Conservation (phyloP, 2,329 filamentous ascomycete species). For the Lasiodiplodia citricola region DNA sequence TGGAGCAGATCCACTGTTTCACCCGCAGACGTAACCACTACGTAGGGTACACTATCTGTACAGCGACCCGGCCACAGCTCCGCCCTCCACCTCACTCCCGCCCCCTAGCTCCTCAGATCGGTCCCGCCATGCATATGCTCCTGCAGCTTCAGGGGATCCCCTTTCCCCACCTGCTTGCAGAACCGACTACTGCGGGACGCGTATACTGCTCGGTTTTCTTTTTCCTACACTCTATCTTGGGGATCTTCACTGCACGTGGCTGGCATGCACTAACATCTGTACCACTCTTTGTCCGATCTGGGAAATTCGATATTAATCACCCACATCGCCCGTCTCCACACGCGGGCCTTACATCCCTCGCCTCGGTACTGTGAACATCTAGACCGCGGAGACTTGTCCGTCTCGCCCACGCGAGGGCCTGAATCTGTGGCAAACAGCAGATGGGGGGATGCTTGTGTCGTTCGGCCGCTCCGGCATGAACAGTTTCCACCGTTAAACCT, state of each 20-base stretch:
- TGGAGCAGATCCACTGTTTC: conserved; percentile 22
- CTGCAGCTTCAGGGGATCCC: conserved; percentile 2
- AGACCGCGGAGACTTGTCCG: too few relatives aligned
- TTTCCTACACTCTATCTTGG: neutral
- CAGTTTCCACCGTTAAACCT: neutral
- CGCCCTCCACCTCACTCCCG: neutral
- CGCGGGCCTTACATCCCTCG: neutral
- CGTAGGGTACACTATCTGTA: neutral
- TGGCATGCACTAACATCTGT: neutral
- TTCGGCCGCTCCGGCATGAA: neutral
- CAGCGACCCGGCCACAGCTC: neutral
- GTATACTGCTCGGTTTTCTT: neutral
- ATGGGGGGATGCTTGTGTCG: neutral
- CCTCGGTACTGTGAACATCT: neutral
- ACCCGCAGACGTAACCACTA: neutral
- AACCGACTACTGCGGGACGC: neutral
- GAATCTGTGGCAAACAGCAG: neutral
- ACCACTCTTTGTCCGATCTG: neutral
- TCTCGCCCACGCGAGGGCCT: neutral
- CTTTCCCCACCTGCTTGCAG: neutral
- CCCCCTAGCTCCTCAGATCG: neutral
- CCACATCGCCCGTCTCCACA: too few relatives aligned
- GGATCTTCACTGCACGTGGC: neutral
- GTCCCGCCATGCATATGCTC: neutral
- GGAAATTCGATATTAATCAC: neutral